These are phyloP conservation scores for Chernovozyma sophiae-reginae DNA, from an alignment of 1,139 yeast species.

Conservation along the genomic window DNA sequence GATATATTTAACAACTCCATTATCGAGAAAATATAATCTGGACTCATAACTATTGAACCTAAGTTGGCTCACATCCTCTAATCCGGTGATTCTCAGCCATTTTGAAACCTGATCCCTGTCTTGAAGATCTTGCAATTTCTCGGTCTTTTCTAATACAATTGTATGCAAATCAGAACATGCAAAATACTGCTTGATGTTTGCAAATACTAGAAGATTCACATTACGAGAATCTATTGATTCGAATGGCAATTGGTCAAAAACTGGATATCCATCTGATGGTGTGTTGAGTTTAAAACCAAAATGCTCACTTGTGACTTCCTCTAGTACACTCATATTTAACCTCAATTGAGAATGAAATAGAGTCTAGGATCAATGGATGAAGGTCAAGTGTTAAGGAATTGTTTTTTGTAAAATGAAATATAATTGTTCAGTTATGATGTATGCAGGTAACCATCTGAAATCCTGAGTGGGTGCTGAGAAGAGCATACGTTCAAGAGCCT, in stretches of 20 bases:
- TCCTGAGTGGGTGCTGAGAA: too few relatives aligned
- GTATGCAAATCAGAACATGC: constrained; percentile 30
- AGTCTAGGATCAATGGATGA: too few relatives aligned
- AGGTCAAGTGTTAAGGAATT: too few relatives aligned
- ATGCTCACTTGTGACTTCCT: constrained; percentile 33
- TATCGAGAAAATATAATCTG: constrained; percentile 18
- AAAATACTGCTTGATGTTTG: constrained; percentile 20
- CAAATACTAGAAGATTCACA: constrained; percentile 27
- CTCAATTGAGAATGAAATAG: too few relatives aligned
- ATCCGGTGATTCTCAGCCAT: constrained; percentile 2
- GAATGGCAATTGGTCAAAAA: constrained; percentile 28
- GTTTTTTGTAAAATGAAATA: too few relatives aligned
- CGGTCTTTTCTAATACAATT: constrained; percentile 17
- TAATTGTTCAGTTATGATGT: too few relatives aligned
- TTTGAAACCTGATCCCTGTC: not conserved
- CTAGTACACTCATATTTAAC: constrained; percentile 11
- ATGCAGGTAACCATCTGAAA: too few relatives aligned
- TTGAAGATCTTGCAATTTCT: constrained; percentile 6
- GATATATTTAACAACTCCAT: constrained; percentile 9
- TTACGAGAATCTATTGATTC: constrained; percentile 12
- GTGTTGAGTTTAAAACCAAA: constrained; percentile 34
- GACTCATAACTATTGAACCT: constrained; percentile 23
- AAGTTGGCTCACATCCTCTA: constrained; percentile 19
- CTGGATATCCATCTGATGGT: constrained; percentile 21
- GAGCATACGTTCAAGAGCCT: too few relatives aligned